Conservation (phyloP, 441 rosid genomes). For the Corymbia calophylla region DNA sequence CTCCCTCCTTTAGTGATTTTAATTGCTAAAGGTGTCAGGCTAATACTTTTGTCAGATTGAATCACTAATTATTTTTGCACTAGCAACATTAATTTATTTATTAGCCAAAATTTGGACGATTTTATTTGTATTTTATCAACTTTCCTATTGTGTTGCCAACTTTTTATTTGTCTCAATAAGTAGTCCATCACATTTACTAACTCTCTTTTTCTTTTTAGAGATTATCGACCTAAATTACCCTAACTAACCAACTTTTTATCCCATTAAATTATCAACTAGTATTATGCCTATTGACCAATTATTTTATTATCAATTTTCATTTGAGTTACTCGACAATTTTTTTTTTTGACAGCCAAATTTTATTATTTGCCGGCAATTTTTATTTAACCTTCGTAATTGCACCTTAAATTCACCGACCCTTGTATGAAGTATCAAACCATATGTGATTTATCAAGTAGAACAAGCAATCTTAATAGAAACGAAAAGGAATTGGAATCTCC, state of each 20-base stretch:
- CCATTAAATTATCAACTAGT: background rate
- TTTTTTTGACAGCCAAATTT: background rate
- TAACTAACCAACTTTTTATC: background rate
- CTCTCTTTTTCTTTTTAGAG: background rate
- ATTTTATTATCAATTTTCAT: background rate
- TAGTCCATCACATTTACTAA: background rate
- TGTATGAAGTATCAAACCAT: background rate
- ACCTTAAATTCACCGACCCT: background rate
- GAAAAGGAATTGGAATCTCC: too few relatives aligned
- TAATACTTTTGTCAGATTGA: background rate
- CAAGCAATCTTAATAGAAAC: background rate
- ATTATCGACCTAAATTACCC: background rate
- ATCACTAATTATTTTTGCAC: background rate
- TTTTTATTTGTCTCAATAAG: background rate
- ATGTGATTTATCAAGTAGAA: background rate
- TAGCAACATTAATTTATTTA: background rate
- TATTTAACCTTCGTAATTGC: background rate
- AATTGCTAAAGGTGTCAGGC: too few relatives aligned
- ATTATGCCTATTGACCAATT: background rate
- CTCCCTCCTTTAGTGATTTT: too few relatives aligned
- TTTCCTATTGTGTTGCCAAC: background rate
- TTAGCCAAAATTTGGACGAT: background rate
- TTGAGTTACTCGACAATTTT: background rate
- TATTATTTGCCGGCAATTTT: background rate
- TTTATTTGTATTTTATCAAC: background rate